These are phyloP conservation scores for Nemania bipapillata DNA, from an alignment of 2,329 filamentous ascomycete genomes.

Conservation along the genomic window DNA sequence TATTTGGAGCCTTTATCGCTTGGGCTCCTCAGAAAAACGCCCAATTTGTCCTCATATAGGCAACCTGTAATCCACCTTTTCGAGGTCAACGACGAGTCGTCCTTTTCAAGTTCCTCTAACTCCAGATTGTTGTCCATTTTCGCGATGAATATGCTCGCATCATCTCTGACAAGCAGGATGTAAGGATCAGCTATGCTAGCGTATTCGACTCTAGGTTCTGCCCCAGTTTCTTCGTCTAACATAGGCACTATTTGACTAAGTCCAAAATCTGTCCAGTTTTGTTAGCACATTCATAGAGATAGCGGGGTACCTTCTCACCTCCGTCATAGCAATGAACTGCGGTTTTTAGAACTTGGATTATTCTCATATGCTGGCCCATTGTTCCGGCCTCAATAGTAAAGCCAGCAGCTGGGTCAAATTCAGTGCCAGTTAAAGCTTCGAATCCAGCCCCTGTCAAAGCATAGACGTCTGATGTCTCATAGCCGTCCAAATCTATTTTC, in stretches of 20 bases:
- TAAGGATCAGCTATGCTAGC: constrained; percentile 90
- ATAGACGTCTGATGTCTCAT: constrained; percentile 82
- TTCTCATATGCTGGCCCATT: constrained; percentile 80
- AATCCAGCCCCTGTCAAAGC: constrained; percentile 77
- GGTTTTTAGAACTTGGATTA: constrained; percentile 86
- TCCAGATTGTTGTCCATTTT: constrained; percentile 84
- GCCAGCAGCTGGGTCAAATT: constrained; percentile 91
- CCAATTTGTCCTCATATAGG: constrained; percentile 76
- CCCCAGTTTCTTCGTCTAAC: constrained; percentile 87
- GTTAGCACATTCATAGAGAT: constrained; percentile 20
- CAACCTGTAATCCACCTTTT: constrained; percentile 86
- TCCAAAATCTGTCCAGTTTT: constrained; percentile 73
- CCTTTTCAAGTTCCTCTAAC: constrained; percentile 80
- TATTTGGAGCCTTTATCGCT: constrained; percentile 55
- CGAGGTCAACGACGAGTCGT: constrained; percentile 64
- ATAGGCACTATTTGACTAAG: constrained; percentile 92
- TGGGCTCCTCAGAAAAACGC: constrained; percentile 62
- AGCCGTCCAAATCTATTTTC: constrained; percentile 73
- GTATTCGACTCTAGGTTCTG: constrained; percentile 79
- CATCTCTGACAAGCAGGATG: constrained; percentile 82
- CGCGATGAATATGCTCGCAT: constrained; percentile 81
- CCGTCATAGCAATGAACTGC: constrained; percentile 92
- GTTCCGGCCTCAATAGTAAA: constrained; percentile 86
- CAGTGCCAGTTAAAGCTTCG: constrained; percentile 80
- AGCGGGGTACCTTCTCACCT: constrained; percentile 65